Conservation (phyloP, 805 yeast genomes). For the Candida insectalens region DNA sequence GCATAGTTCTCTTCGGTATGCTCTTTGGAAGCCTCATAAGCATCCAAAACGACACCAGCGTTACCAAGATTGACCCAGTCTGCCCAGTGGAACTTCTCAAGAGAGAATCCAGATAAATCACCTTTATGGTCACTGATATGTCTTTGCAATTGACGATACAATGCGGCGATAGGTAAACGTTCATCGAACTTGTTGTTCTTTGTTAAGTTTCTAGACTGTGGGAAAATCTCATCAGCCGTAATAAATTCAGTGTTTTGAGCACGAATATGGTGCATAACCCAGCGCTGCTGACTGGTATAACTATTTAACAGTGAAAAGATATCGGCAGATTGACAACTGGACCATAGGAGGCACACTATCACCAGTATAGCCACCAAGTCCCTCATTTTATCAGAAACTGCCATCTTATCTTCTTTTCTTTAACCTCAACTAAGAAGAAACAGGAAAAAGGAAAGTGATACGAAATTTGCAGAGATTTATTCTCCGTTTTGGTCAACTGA, state of each 20-base stretch:
- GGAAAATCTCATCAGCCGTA: conserved; percentile 1
- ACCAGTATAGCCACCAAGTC: background rate
- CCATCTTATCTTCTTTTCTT: no score
- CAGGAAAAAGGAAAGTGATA: no score
- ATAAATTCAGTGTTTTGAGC: background rate
- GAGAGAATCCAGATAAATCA: background rate
- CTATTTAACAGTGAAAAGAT: conserved; percentile 2
- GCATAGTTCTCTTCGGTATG: background rate
- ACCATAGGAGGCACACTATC: background rate
- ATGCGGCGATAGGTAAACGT: conserved; percentile 1
- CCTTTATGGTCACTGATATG: background rate
- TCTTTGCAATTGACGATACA: background rate
- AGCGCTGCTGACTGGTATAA: conserved; percentile 3
- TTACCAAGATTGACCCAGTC: conserved; percentile 3
- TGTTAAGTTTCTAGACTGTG: conserved; percentile 1
- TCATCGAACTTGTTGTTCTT: conserved; percentile 1
- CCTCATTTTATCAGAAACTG: no score
- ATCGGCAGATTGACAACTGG: background rate
- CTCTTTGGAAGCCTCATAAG: background rate
- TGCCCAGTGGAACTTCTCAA: conserved; percentile 4
- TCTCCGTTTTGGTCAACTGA: no score
- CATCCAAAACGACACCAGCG: background rate
- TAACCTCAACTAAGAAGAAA: no score
- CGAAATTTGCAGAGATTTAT: no score
- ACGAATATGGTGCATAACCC: background rate